phyloP scores from a whole-genome alignment of 495 filamentous ascomycete genomes.

The Rhypophila decipiens region DNA sequence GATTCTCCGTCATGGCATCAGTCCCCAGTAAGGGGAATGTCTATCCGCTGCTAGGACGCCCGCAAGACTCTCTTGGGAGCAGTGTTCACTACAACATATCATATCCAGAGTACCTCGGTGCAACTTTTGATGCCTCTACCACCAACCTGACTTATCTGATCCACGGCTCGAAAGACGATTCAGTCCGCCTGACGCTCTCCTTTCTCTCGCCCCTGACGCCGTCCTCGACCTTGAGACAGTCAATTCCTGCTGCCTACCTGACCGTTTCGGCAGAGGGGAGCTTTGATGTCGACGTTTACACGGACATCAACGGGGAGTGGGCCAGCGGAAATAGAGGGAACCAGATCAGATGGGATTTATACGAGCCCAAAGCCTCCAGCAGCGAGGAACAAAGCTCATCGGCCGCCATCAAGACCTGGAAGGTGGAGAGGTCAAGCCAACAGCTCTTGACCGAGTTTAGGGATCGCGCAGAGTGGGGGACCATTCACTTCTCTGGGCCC shows the following conservation, averaged over 20 bases:
- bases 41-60: constrained; percentile 82
- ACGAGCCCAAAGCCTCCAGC: constrained; percentile 25
- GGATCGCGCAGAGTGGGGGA: constrained; percentile 87
- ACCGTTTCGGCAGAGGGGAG: constrained; percentile 66
- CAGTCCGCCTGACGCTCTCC: constrained; percentile 63
- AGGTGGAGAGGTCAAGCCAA: constrained; percentile 57
- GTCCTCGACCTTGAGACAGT: constrained; percentile 83
- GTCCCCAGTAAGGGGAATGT: constrained; percentile 62
- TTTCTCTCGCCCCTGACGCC: constrained; percentile 93
- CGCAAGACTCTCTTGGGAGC: constrained; percentile 67
- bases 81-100: constrained; percentile 53
- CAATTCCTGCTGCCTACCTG: constrained; percentile 82
- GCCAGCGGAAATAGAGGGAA: constrained; percentile 67
- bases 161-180: constrained; percentile 33
- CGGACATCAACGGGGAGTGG: constrained; percentile 89
- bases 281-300: constrained; percentile 72
- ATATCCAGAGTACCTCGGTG: constrained; percentile 67
- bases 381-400: not conserved
- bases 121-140: constrained; percentile 84
- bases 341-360: constrained; percentile 62
- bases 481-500: constrained; percentile 69
- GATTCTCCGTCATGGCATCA: constrained; percentile 73
- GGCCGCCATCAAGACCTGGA: constrained; percentile 47
- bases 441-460: constrained; percentile 64
- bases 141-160: constrained; percentile 86